Base-by-base conservation (phyloP, 805 yeast genomes). In the Nakazawaea holstii region DNA sequence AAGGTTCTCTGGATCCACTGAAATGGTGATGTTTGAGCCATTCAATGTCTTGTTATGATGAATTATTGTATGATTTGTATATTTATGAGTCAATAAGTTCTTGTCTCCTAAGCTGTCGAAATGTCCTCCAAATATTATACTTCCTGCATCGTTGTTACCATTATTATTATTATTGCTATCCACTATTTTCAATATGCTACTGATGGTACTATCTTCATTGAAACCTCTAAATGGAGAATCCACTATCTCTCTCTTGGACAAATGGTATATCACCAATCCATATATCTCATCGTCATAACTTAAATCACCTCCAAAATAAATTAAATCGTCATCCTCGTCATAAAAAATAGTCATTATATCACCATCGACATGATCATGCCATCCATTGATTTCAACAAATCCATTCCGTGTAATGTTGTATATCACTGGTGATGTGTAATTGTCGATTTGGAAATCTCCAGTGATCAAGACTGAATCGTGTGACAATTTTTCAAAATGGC, bases 241-340 rank as follows among this genome's bases (percentile, higher is more conserved):
- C 2, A 58, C 43, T 35, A 87, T 64, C 2, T 62, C 30, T 17
- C 70, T 55, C 3, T 73, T 54, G 0, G 73, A 53, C 13, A 67
- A 57, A 62, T 87, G 74, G 73, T 87, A 92, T 4, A 80, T 65
- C 8, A 86, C 82, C 0, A 78, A 85, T 43, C 89, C 84, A 53
- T 70, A 57, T 7, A 81, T 70, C 10, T 43, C 49, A 40, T 67
- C 61, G 48, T 77, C 70, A 59, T 70, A 81, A 6, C 71, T 60
- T 54, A 92, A 78, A 50, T 77, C 73, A 17, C 99, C 99, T 8
- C 97, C 99, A 42, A 87, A 74, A 58, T 87, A 89, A 0, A 88
- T 73, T 20, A 77, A 48, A 20, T 74, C 64, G 31, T 65, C 61
- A 39, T 69, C 72, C 1, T 53, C 41, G 63, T 82, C 82, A 46